A percentile compares a stretch with the other conserved stretches of the same genome.
Evolutionary conservation across 2,329 filamentous ascomycete species (phyloP).

Genomic region (Monosporascus ibericus): DNA sequence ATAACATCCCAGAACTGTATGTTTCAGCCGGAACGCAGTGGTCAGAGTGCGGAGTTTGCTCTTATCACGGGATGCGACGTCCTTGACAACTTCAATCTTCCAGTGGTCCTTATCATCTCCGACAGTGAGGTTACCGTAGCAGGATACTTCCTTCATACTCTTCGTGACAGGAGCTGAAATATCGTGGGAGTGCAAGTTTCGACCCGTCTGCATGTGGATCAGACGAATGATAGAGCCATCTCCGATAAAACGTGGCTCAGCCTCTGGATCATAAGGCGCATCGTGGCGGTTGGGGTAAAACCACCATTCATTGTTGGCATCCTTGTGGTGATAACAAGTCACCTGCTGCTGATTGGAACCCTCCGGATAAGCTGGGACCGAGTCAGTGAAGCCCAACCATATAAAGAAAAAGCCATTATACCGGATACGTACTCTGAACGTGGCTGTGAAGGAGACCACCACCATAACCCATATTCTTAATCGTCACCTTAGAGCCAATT

Average conservation of each 20-base stretch:
- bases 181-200: slow-evolving; percentile 92
- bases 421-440: slow-evolving; percentile 59
- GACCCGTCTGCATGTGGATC: slow-evolving; percentile 90
- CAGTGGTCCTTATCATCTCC: slow-evolving; percentile 98
- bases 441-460: slow-evolving; percentile 95
- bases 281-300: slow-evolving; percentile 89
- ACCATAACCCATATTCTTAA: slow-evolving; percentile 99
- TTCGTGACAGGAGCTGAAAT: slow-evolving; percentile 87
- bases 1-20: slow-evolving; percentile 81
- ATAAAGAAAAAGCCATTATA: not conserved
- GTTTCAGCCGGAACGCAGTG: slow-evolving; percentile 83
- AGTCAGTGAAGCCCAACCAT: slow-evolving; percentile 9
- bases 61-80: slow-evolving; percentile 80
- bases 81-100: slow-evolving; percentile 84
- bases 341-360: slow-evolving; percentile 93
- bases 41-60: slow-evolving; percentile 86
- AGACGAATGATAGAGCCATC: slow-evolving; percentile 77
- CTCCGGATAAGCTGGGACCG: slow-evolving; percentile 63
- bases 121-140: slow-evolving; percentile 90
- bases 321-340: slow-evolving; percentile 99
- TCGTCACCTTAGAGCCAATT: slow-evolving; percentile 78
- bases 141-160: slow-evolving; percentile 85
- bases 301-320: slow-evolving; percentile 99
- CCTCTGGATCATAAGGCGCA: slow-evolving; percentile 64
- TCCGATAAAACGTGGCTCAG: slow-evolving; percentile 67